A percentile compares a stretch with the other conserved stretches of the same genome.
Conservation (phyloP, 2,329 filamentous ascomycete species). For the Ascosphaera apis region DNA sequence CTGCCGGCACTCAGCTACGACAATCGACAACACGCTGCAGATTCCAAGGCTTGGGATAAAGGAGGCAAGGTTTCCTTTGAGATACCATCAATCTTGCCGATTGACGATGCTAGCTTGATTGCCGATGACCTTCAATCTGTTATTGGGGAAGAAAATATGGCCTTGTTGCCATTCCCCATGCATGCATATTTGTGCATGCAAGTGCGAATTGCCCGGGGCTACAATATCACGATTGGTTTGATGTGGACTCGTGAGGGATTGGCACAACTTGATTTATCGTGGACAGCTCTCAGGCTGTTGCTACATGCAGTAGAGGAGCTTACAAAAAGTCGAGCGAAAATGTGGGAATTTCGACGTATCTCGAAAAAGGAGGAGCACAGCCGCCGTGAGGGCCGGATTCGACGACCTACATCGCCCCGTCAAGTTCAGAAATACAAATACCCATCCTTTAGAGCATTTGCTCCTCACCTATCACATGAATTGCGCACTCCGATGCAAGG, state of each 20-base stretch:
- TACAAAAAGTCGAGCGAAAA: conserved; percentile 26
- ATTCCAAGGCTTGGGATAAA: neutral
- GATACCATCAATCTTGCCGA: neutral
- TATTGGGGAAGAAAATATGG: conserved; percentile 33
- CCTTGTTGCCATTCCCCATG: conserved; percentile 34
- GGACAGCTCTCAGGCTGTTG: conserved; percentile 44
- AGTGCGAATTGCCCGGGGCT: conserved; percentile 40
- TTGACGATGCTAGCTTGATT: conserved; percentile 27
- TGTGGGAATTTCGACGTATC: neutral
- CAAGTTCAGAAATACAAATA: conserved; percentile 21
- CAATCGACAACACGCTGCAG: neutral
- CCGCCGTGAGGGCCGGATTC: neutral
- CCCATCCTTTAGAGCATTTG: conserved; percentile 44
- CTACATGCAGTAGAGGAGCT: conserved; percentile 46
- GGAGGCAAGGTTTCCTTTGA: neutral
- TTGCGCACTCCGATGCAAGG: conserved; percentile 53
- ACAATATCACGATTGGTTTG: conserved; percentile 46
- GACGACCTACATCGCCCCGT: neutral
- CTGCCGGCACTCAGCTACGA: neutral
- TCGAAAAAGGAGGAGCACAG: neutral
- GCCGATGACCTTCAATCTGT: conserved; percentile 37
- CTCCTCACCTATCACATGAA: conserved; percentile 49
- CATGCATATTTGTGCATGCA: conserved; percentile 47
- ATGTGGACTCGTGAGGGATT: conserved; percentile 46
- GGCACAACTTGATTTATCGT: conserved; percentile 31